Evolutionary conservation across 805 yeast genomes (phyloP), one percentile per base, ranked within the genome.

Genomic region (Isabelozyma pseudorhagii): DNA sequence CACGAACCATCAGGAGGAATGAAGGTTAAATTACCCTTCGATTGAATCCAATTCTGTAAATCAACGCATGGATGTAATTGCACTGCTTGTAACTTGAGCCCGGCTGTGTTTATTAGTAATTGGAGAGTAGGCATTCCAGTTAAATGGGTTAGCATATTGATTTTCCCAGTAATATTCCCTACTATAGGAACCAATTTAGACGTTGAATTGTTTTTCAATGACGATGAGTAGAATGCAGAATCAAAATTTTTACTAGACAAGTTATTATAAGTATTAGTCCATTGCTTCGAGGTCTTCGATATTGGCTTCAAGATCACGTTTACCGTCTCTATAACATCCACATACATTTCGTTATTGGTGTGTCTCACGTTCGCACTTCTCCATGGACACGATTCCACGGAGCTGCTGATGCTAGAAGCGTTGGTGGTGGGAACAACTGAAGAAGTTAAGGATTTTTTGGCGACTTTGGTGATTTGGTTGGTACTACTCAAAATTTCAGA

Each of bases 1-100:
- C 82, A 81, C 50, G 72, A 77, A 6, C 96, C 97, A 66, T 93
- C 97, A 0, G 98, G 96, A 5, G 98, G 99, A 15, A 87, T 77
- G 59, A 93, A 89, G 14, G 82, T 73, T 31, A 91, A 61, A 0
- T 68, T 54, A 0, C 82, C 83, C 0, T 79, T 78, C 5, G 59
- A 59, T 36, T 59, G 52, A 1, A 59, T 47, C 89, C 90, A 87
- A 15, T 68, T 67, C 9, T 72, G 76, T 1, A 77, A 55, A 43
- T 83, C 76, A 1, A 92, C 80, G 63, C 93, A 85, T 44, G 76
- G 78, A 63, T 93, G 97, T 54, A 89, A 81, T 11, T 83, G 71
- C 0, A 94, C 89, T 4, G 75, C 54, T 1, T 78, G 81, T n/a
- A 83, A 48, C 36, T 77, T 68, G 50, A 77, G 75, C 2, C 80